Conservation (phyloP, 805 yeast species). For the Komagataella populi region DNA sequence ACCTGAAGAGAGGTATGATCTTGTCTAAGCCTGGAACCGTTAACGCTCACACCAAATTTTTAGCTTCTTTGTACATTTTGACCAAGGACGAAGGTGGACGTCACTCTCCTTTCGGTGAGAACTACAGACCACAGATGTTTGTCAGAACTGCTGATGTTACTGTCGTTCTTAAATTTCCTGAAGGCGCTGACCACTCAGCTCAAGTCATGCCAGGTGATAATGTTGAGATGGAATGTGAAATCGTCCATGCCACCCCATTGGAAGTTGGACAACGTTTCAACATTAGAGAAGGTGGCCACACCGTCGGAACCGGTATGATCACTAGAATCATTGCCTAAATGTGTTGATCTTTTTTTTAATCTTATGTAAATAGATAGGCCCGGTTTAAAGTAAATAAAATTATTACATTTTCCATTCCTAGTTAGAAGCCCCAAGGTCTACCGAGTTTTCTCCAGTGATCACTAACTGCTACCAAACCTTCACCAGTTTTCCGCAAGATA, state of each 20-base stretch:
- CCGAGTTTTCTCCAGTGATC: slow-evolving; percentile 90
- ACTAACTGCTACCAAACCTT: slow-evolving; percentile 57
- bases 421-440: slow-evolving; percentile 48
- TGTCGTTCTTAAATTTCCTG: slow-evolving; percentile 81
- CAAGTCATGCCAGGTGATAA: slow-evolving; percentile 98
- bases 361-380: not conserved
- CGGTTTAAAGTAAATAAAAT: not conserved
- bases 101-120: slow-evolving; percentile 92
- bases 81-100: slow-evolving; percentile 99
- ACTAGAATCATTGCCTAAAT: slow-evolving; percentile 53
- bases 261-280: slow-evolving; percentile 98
- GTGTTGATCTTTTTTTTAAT: not conserved
- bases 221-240: slow-evolving; percentile 86
- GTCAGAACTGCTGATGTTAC: slow-evolving; percentile 95
- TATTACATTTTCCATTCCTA: not conserved
- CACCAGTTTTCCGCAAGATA: slow-evolving; percentile 20
- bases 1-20: slow-evolving; percentile 95
- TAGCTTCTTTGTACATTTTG: slow-evolving; percentile 85
- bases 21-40: slow-evolving; percentile 86
- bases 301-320: slow-evolving; percentile 97
- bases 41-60: slow-evolving; percentile 84
- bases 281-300: slow-evolving; percentile 98
- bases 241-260: slow-evolving; percentile 82
- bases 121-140: slow-evolving; percentile 97
- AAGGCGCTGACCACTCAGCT: slow-evolving; percentile 68